A percentile compares a stretch with the other conserved stretches of the same genome.
phyloP scores from a whole-genome alignment of 2,329 filamentous ascomycete genomes.

The Stemphylium lycopersici region DNA sequence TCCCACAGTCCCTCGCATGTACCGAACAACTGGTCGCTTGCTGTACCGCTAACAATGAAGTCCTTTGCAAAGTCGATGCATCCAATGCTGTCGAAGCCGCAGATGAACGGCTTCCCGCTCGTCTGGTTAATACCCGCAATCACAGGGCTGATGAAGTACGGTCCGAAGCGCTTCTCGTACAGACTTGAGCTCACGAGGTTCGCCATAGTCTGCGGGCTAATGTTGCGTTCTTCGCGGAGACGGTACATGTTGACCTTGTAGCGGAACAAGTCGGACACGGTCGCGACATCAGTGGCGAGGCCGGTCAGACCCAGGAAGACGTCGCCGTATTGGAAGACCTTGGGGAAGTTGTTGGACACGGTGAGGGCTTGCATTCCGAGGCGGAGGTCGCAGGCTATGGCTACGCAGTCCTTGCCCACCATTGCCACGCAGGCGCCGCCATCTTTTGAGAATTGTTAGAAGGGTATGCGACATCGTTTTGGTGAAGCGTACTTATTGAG shows the following conservation, averaged over 20 bases:
- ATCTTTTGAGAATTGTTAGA: constrained; percentile 54
- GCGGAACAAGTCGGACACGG: constrained; percentile 95
- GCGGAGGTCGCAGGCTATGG: constrained; percentile 98
- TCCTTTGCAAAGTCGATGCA: constrained; percentile 99
- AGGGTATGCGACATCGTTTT: constrained; percentile 8
- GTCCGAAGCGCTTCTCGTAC: constrained; percentile 95
- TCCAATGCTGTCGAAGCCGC: constrained; percentile 97
- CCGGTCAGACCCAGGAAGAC: constrained; percentile 96
- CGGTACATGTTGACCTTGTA: constrained; percentile 99
- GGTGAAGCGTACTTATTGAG: constrained; percentile 77
- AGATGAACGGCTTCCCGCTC: constrained; percentile 94
- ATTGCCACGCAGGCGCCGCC: constrained; percentile 97
- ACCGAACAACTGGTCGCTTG: constrained; percentile 96
- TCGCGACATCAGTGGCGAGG: constrained; percentile 92
- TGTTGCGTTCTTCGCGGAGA: constrained; percentile 95
- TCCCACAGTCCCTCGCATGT: constrained; percentile 99
- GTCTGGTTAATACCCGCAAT: constrained; percentile 95
- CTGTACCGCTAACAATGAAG: constrained; percentile 97
- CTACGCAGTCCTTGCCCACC: constrained; percentile 99
- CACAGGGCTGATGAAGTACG: constrained; percentile 94
- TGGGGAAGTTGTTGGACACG: constrained; percentile 99
- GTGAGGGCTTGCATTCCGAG: constrained; percentile 96
- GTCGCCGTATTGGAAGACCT: constrained; percentile 97
- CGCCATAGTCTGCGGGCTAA: constrained; percentile 91
- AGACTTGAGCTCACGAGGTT: constrained; percentile 86